Conservation (phyloP, 768 basidiomycete genomes). For the Hericium rajendrae region DNA sequence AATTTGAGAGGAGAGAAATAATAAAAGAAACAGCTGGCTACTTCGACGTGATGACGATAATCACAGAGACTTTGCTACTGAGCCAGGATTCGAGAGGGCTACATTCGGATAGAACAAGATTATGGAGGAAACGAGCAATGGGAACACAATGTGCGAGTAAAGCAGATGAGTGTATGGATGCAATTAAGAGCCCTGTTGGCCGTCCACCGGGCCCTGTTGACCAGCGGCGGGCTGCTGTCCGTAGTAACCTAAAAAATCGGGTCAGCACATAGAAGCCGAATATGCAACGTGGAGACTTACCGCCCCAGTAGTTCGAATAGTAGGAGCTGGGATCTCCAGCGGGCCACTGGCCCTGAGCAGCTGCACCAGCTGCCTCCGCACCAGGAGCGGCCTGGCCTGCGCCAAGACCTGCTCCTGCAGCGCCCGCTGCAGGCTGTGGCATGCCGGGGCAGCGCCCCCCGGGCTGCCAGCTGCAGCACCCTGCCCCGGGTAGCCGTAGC, state of each 20-base stretch:
- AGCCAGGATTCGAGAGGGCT: not conserved
- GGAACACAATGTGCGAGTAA: not conserved
- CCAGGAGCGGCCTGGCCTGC: constrained; percentile 39
- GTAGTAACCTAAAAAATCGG: constrained; percentile 55
- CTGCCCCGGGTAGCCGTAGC: constrained; percentile 28
- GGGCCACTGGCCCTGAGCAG: constrained; percentile 70
- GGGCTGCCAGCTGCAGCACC: constrained; percentile 44
- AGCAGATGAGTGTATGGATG: not conserved
- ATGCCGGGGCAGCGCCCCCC: constrained; percentile 39
- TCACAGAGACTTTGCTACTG: not conserved
- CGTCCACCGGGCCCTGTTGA: constrained; percentile 51
- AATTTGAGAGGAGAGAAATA: constrained; percentile 15
- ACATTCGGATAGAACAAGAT: constrained; percentile 1
- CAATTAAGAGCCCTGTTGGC: constrained; percentile 20
- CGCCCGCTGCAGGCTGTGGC: constrained; percentile 38
- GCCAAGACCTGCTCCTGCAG: constrained; percentile 43
- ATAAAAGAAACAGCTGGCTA: constrained; percentile 4
- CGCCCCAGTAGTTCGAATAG: constrained; percentile 80
- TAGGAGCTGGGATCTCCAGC: constrained; percentile 64
- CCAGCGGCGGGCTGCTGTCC: constrained; percentile 55
- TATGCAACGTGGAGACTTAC: constrained; percentile 32
- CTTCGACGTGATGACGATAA: not conserved
- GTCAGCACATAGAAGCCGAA: not conserved
- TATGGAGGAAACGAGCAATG: not conserved
- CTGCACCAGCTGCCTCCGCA: constrained; percentile 43